Evolutionary conservation across 2,329 filamentous ascomycete species (phyloP).

Genomic region (Curvularia sp.): DNA sequence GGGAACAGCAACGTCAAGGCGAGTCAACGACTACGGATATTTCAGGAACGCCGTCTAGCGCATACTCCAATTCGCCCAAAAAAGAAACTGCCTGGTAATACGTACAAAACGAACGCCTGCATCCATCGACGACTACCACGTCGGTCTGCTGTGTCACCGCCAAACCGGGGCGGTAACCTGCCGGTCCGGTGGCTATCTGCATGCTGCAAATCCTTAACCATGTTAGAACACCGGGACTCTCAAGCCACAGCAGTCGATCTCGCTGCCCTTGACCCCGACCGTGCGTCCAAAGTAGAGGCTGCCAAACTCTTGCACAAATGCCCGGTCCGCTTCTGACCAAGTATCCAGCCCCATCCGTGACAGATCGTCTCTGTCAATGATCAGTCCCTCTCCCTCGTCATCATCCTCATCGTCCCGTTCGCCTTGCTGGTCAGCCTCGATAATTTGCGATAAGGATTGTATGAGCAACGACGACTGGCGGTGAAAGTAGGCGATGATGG

Average conservation of each 20-base stretch:
- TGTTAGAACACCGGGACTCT: constrained; percentile 56
- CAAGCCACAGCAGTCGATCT: constrained; percentile 77
- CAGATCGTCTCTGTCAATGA: constrained; percentile 69
- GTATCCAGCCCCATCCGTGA: constrained; percentile 77
- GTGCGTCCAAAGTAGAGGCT: constrained; percentile 70
- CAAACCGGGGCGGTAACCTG: constrained; percentile 15
- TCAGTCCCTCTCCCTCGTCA: constrained; percentile 49
- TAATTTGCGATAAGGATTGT: constrained; percentile 66
- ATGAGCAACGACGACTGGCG: constrained; percentile 73
- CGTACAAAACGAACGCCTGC: not conserved
- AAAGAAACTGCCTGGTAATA: not conserved
- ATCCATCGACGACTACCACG: constrained; percentile 2
- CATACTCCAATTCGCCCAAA: constrained; percentile 10
- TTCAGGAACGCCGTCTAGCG: constrained; percentile 15
- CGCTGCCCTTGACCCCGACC: constrained; percentile 70
- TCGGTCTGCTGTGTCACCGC: constrained; percentile 3
- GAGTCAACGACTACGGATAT: constrained; percentile 11
- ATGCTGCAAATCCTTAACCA: not conserved
- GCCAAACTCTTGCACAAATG: constrained; percentile 69
- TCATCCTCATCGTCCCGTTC: constrained; percentile 42
- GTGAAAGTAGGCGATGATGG: constrained; percentile 82
- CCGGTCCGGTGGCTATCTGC: constrained; percentile 8
- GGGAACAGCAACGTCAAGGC: not conserved
- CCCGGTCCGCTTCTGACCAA: constrained; percentile 75
- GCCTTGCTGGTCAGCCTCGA: constrained; percentile 59